Evolutionary conservation across 306 rosid genomes (phyloP), one percentile per base, ranked within the genome.

Genomic region (Carpinus viminea): DNA sequence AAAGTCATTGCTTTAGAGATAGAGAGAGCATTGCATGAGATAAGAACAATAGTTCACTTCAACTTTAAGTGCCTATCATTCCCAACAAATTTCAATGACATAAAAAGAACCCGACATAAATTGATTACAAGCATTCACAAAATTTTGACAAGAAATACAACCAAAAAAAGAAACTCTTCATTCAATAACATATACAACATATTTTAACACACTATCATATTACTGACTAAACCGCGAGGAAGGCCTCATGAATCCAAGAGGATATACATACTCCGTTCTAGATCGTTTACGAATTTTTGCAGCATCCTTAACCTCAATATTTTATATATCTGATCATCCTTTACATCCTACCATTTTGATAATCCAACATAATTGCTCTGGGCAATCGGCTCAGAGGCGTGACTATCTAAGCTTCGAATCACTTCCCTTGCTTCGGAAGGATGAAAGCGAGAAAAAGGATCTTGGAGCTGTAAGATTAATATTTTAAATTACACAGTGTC

Each of bases 391-490:
- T 76, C 70, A 46, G 76, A 57, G 80, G 70, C 76, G 54, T 45
- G 51, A 74, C 90, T 76, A 95, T 88, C 99, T 90, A 76, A 89
- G 93, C 87, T 91, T 95, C 28, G 97, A 82, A 68, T 95, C 98
- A 54, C 91, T 81, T 81, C 98, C 98, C 83, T 95, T 95, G 97
- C 97, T 90, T 86, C 99, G 93, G 80, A 95, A 95, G 38, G 95
- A 78, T 68, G 99, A 86, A 81, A 95, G 97, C 6, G 98, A 95
- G 85, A 95, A 93, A 85, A 95, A 95, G 64, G 99, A 93, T 68
- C 91, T 82, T 26, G 98, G 99, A 86, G 98, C 99, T 95, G 99
- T 83, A 80, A 72, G 62, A 82, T 74, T 73, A 47, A 76, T 76
- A 26, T 70, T 36, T 68, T 41, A 51, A 51, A 82, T 55, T 75